A percentile compares a stretch with the other conserved stretches of the same genome.
Evolutionary conservation across 2,329 filamentous ascomycete genomes (phyloP).

Genomic region (Claviceps capensis): DNA sequence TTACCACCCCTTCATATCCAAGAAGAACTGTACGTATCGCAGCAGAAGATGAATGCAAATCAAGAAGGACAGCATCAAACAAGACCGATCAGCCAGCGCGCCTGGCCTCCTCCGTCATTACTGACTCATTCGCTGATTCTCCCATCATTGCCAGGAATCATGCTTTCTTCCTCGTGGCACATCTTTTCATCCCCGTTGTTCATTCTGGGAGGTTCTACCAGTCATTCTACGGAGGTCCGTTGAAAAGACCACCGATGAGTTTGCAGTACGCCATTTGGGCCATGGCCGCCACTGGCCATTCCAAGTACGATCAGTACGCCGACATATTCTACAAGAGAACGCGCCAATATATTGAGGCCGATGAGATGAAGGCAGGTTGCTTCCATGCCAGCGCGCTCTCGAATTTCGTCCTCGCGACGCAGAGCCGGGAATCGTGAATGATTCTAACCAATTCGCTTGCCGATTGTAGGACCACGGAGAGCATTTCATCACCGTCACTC

Average conservation of each 20-base stretch:
- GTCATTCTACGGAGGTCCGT: conserved; percentile 55
- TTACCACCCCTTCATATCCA: conserved; percentile 67
- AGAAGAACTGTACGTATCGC: conserved; percentile 56
- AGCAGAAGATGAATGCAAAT: neutral
- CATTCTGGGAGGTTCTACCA: conserved; percentile 64
- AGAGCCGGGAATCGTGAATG: neutral
- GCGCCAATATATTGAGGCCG: conserved; percentile 68
- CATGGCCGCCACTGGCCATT: conserved; percentile 55
- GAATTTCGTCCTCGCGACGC: neutral
- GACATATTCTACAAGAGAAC: conserved; percentile 71
- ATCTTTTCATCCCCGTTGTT: conserved; percentile 62
- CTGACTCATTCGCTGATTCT: neutral
- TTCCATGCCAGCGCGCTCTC: neutral
- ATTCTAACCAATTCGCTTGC: neutral
- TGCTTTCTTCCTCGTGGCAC: conserved; percentile 62
- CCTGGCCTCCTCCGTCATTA: neutral
- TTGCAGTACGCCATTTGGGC: conserved; percentile 82
- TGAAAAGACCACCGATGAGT: conserved; percentile 68
- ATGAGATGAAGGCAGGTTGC: conserved; percentile 58
- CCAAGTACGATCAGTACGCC: conserved; percentile 59
- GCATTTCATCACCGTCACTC: conserved; percentile 60
- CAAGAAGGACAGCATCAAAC: neutral
- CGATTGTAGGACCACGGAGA: conserved; percentile 54
- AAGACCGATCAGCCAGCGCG: neutral
- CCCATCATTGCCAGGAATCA: conserved; percentile 37